Evolutionary conservation across 2,329 filamentous ascomycete genomes (phyloP).

Genomic region (Trichoderma lentiforme): DNA sequence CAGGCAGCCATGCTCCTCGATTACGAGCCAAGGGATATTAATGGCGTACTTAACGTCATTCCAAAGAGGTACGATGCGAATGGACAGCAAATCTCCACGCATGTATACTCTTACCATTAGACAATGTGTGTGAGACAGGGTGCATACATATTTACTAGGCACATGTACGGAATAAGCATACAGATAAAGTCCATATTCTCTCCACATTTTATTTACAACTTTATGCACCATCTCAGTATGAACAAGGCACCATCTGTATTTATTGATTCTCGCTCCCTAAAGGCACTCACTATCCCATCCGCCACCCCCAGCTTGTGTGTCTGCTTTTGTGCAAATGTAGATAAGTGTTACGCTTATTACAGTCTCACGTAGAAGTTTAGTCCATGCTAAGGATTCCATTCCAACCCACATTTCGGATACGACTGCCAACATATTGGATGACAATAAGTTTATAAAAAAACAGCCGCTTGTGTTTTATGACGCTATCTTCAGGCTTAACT

Average conservation of each 20-base stretch:
- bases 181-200: background rate
- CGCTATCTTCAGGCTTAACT: background rate
- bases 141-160: background rate
- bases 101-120: slow-evolving; percentile 16
- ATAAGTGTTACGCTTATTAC: background rate
- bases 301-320: background rate
- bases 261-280: background rate
- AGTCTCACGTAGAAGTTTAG: background rate
- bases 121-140: background rate
- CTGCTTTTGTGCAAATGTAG: background rate
- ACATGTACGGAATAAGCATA: background rate
- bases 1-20: slow-evolving; percentile 28
- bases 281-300: background rate
- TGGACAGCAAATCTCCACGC: slow-evolving; percentile 31
- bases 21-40: slow-evolving; percentile 35
- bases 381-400: background rate
- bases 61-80: slow-evolving; percentile 27
- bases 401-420: background rate
- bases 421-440: background rate
- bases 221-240: background rate
- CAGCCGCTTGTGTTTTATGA: background rate
- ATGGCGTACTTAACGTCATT: slow-evolving; percentile 31
- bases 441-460: background rate
- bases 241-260: background rate
- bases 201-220: background rate